Evolutionary conservation across 2,329 filamentous ascomycete genomes (phyloP).

Genomic region (Fusarium duplospermum): DNA sequence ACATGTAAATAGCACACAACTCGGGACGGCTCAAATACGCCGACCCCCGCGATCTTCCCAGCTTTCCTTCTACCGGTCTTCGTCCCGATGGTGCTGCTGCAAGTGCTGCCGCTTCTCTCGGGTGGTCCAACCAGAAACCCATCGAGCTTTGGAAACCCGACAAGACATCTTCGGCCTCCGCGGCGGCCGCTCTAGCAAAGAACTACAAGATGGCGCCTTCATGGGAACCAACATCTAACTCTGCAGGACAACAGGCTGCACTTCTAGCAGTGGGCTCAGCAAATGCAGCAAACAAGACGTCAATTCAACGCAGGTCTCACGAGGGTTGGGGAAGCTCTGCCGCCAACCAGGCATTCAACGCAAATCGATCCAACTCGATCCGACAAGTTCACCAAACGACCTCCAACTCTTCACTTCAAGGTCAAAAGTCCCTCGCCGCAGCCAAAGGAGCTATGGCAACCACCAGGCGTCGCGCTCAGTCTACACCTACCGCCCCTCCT

Average conservation of each 20-base stretch:
- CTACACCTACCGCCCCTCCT: conserved; percentile 62
- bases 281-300: conserved; percentile 43
- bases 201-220: conserved; percentile 59
- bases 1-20: conserved; percentile 41
- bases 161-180: conserved; percentile 62
- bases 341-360: conserved; percentile 72
- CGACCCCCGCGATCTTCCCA: conserved; percentile 77
- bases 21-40: conserved; percentile 74
- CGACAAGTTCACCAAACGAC: conserved; percentile 33
- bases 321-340: conserved; percentile 73
- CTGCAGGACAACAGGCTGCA: conserved; percentile 80
- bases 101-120: conserved; percentile 78
- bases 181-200: conserved; percentile 56
- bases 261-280: conserved; percentile 67
- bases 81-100: conserved; percentile 70
- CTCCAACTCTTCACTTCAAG: conserved; percentile 58
- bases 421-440: conserved; percentile 76
- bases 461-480: conserved; percentile 71
- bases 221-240: conserved; percentile 73
- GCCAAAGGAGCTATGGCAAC: conserved; percentile 80
- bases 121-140: conserved; percentile 76
- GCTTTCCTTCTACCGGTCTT: conserved; percentile 76
- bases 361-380: conserved; percentile 48
- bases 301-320: conserved; percentile 39
- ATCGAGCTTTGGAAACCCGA: conserved; percentile 75